phyloP scores from a whole-genome alignment of 805 yeast genomes.

The Wickerhamomyces subpelliculosus region DNA sequence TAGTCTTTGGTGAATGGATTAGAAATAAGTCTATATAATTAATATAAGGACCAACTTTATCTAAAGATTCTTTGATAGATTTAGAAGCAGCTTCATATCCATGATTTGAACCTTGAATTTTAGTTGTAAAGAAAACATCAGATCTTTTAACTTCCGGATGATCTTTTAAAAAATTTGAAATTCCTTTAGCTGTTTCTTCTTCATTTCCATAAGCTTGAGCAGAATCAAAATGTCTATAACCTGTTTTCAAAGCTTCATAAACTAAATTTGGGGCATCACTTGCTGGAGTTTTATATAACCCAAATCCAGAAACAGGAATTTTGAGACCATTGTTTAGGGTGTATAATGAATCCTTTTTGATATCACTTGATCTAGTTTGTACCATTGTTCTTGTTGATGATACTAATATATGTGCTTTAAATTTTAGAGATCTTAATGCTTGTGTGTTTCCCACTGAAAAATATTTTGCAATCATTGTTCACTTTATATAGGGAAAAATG shows the following conservation, averaged over 20 bases:
- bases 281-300: slow-evolving; percentile 48
- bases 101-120: slow-evolving; percentile 31
- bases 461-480: too few relatives aligned
- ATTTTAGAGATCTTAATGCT: too few relatives aligned
- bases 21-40: slow-evolving; percentile 62
- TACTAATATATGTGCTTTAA: too few relatives aligned
- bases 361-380: not conserved
- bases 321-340: slow-evolving; percentile 47
- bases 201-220: slow-evolving; percentile 67
- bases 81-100: slow-evolving; percentile 33
- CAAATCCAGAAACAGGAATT: slow-evolving; percentile 67
- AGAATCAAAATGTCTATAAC: slow-evolving; percentile 70
- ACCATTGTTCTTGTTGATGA: too few relatives aligned
- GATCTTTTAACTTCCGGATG: slow-evolving; percentile 48
- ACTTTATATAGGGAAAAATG: too few relatives aligned
- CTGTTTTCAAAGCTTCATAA: slow-evolving; percentile 51
- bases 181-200: slow-evolving; percentile 55
- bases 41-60: slow-evolving; percentile 39
- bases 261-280: slow-evolving; percentile 36
- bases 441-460: too few relatives aligned
- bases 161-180: slow-evolving; percentile 42
- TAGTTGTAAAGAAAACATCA: slow-evolving; percentile 64
- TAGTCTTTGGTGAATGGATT: slow-evolving; percentile 55
- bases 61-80: slow-evolving; percentile 50
- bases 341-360: slow-evolving; percentile 9